Evolutionary conservation across 352 stramenopile species (phyloP).

Genomic region (Elongisporangium senticosum): DNA sequence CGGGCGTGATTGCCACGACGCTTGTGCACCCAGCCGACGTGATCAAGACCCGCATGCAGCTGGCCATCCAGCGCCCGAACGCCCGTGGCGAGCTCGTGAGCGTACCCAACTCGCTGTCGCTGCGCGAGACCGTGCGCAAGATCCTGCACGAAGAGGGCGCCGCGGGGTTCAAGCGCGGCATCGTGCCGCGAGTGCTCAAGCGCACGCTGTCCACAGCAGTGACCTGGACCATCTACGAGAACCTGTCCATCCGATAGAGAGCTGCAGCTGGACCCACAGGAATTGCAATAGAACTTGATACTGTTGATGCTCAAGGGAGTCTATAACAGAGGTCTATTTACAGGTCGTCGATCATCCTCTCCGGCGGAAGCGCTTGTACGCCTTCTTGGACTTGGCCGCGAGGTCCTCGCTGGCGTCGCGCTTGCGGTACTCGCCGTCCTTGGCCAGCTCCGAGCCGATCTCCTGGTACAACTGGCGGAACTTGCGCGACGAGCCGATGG

Average conservation of each 20-base stretch:
- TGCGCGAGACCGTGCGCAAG: slow-evolving; percentile 65
- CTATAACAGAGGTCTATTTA: slow-evolving; percentile 2
- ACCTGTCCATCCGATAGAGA: slow-evolving; percentile 65
- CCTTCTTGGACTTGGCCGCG: slow-evolving; percentile 66
- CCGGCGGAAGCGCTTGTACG: slow-evolving; percentile 79
- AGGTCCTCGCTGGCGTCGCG: slow-evolving; percentile 73
- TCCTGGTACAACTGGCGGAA: slow-evolving; percentile 81
- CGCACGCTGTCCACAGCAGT: slow-evolving; percentile 98
- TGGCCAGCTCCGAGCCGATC: slow-evolving; percentile 47
- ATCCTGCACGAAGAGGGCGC: slow-evolving; percentile 91
- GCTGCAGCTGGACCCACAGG: too few relatives aligned
- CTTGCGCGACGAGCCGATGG: slow-evolving; percentile 74
- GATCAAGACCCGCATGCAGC: slow-evolving; percentile 87
- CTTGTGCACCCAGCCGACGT: slow-evolving; percentile 85
- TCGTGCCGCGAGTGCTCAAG: slow-evolving; percentile 92
- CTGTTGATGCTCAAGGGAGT: neutral
- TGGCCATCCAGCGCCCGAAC: slow-evolving; percentile 50
- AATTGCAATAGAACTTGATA: neutral
- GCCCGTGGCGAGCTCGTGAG: slow-evolving; percentile 18
- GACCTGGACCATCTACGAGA: slow-evolving; percentile 99
- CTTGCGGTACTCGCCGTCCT: slow-evolving; percentile 72
- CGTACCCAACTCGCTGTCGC: slow-evolving; percentile 49
- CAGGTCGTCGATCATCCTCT: slow-evolving; percentile 5
- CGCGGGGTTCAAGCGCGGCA: slow-evolving; percentile 92
- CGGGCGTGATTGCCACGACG: slow-evolving; percentile 68